Percentiles rank a stretch among this genome's conserved stretches.
Evolutionary conservation across 495 filamentous ascomycete genomes (phyloP).

Genomic region (Xylaria acuta): DNA sequence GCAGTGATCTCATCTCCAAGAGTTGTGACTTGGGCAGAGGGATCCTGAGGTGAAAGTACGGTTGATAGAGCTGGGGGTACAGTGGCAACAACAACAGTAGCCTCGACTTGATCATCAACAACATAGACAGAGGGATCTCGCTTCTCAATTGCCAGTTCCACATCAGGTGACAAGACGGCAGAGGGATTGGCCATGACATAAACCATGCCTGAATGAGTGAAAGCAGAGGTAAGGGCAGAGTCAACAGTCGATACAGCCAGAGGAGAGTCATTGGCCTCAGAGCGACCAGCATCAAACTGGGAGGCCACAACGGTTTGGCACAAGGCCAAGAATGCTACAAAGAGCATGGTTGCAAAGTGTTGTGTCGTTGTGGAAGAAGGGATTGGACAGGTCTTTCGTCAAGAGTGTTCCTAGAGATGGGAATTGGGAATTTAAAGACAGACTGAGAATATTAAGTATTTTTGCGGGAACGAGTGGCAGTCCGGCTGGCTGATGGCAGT

Average conservation of each 20-base stretch:
- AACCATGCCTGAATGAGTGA: constrained; percentile 17
- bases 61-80: constrained; percentile 22
- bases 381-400: background rate
- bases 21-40: background rate
- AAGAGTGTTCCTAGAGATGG: background rate
- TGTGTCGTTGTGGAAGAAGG: constrained; percentile 14
- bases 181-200: constrained; percentile 12
- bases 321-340: constrained; percentile 33
- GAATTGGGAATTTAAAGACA: background rate
- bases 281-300: background rate
- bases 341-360: constrained; percentile 16
- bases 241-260: constrained; percentile 4
- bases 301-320: constrained; percentile 20
- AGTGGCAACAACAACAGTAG: constrained; percentile 21
- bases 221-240: constrained; percentile 1
- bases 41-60: constrained; percentile 15
- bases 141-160: constrained; percentile 16
- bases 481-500: background rate
- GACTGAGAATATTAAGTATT: constrained; percentile 3
- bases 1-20: background rate
- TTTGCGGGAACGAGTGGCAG: constrained; percentile 3
- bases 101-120: background rate
- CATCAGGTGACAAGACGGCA: background rate
- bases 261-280: background rate
- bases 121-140: background rate